phyloP scores from a whole-genome alignment of 2,329 filamentous ascomycete genomes.

The Orbilia blumenaviensis region DNA sequence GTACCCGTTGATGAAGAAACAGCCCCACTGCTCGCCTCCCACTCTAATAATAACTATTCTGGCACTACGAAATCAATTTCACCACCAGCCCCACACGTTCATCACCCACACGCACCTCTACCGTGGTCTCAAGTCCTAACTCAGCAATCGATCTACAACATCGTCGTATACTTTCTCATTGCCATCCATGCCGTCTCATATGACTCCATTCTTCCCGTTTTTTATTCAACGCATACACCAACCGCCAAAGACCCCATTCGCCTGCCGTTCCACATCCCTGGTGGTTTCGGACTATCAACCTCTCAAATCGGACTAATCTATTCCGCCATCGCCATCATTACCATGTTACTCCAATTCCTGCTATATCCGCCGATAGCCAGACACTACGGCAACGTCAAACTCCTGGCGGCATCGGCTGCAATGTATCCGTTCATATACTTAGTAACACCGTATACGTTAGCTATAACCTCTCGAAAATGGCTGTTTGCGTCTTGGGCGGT shows the following conservation, averaged over 20 bases:
- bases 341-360: constrained; percentile 84
- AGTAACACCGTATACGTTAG: constrained; percentile 76
- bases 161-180: constrained; percentile 80
- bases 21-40: constrained; percentile 58
- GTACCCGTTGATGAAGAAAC: constrained; percentile 59
- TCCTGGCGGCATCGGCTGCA: constrained; percentile 73
- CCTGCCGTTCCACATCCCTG: constrained; percentile 71
- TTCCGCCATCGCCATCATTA: constrained; percentile 80
- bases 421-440: constrained; percentile 80
- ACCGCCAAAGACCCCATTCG: constrained; percentile 64
- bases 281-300: constrained; percentile 79
- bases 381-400: constrained; percentile 76
- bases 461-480: constrained; percentile 66
- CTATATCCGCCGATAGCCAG: constrained; percentile 80
- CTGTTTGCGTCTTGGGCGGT: constrained; percentile 70
- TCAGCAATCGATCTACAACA: constrained; percentile 76
- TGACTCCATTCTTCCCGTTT: constrained; percentile 88
- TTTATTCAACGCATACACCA: constrained; percentile 78
- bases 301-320: constrained; percentile 84
- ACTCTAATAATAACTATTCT: not conserved
- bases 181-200: constrained; percentile 84
- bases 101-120: constrained; percentile 26
- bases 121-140: constrained; percentile 74
- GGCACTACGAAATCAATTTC: constrained; percentile 2
- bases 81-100: constrained; percentile 45